phyloP scores from a whole-genome alignment of 345 rosid species.

The Zanthoxylum bungeanum region DNA sequence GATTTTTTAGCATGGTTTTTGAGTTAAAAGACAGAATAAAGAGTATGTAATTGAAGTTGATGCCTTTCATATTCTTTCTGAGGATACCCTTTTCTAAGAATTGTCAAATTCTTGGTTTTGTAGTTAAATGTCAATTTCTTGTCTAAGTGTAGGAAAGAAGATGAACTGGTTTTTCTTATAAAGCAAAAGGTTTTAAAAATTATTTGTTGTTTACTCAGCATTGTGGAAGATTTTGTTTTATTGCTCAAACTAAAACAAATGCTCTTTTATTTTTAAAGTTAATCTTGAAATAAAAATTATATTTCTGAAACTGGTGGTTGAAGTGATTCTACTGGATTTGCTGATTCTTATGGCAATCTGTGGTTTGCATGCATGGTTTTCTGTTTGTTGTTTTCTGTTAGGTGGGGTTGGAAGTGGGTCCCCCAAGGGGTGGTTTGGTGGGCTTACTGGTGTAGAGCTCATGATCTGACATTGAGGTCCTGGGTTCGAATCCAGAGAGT shows the following conservation, averaged over 20 bases:
- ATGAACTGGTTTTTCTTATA: not conserved
- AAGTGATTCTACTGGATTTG: not conserved
- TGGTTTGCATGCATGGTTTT: not conserved
- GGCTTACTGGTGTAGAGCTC: no score
- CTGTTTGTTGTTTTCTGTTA: not conserved
- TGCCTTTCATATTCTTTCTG: not conserved
- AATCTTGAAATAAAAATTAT: not conserved
- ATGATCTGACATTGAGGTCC: no score
- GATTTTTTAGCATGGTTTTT: not conserved
- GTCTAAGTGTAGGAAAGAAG: not conserved
- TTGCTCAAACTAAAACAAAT: not conserved
- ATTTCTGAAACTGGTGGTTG: not conserved
- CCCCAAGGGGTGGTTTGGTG: no score
- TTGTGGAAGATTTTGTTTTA: not conserved
- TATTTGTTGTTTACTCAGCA: not conserved
- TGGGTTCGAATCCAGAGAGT: no score
- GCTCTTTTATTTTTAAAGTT: not conserved
- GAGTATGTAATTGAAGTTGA: not conserved
- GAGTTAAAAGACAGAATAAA: not conserved
- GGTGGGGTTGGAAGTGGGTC: slow-evolving; percentile 1
- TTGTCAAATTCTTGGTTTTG: not conserved
- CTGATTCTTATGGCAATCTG: slow-evolving; percentile 1
- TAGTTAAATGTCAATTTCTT: not conserved
- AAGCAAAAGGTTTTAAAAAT: not conserved
- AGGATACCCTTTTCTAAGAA: not conserved